Base-by-base conservation (phyloP, 345 rosid species). In the Gossypioides kirkii region DNA sequence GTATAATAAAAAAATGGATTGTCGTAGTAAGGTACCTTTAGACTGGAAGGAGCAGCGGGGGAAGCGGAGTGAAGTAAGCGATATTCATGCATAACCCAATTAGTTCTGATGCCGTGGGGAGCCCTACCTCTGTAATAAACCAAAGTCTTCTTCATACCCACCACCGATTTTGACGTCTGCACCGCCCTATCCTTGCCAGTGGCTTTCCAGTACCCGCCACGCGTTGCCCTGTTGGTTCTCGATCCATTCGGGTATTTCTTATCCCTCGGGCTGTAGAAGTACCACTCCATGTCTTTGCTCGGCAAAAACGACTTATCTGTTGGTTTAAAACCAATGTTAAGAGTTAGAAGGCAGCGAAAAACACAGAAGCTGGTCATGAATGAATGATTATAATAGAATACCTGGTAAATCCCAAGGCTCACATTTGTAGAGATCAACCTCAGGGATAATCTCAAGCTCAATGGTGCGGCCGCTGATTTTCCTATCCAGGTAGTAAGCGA, bases 381-480 rank as follows among this genome's bases (percentile, higher is more conserved):
- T 47, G 8, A 23, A 23, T 16, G 10, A 5, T 12, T 23, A 18
- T 38, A 72, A 9, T 6, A 17, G n/a, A 3, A 25, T 79, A 90
- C 95, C 95, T 79, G 92, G 96, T 71, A 90, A 84, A 63, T 90
- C 96, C 92, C 96, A 90, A 16, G 96, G 96, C 73, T 90, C 96
- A 13, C 88, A 87, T 73, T 90, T 90, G 76, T 90, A 90, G 70
- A 90, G 89, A 82, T 90, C 96, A 73, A 90, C 86, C 73, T 90
- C 91, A 0, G 96, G 92, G 77, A 90, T 90, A 32, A 90, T 84
- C 78, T 90, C 90, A 12, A 90, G 91, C 78, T 90, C 96, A 75
- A 90, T 88, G 8, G 82, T 69, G 47, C 77, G 85, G 71, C 90
- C 92, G 10, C 58, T 87, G 66, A 90, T 89, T 75, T 88, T 90